phyloP scores from a whole-genome alignment of 2,329 filamentous ascomycete species.

The Colletotrichum gloeosporioides region DNA sequence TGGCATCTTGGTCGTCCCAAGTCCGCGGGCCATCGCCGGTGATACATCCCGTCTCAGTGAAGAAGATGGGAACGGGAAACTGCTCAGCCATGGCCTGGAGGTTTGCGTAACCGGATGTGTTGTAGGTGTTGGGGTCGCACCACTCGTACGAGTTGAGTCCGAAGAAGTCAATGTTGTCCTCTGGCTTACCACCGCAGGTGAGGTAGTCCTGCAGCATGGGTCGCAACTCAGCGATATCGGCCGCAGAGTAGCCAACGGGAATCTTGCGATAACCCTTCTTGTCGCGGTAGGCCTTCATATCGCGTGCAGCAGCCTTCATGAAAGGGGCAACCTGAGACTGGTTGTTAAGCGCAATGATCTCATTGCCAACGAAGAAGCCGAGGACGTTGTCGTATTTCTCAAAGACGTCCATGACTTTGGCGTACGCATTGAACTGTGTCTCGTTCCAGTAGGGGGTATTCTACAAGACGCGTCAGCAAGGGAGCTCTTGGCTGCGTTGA shows the following conservation, averaged over 20 bases:
- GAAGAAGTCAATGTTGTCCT: constrained; percentile 82
- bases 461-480: constrained; percentile 37
- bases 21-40: constrained; percentile 59
- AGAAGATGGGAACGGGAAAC: constrained; percentile 86
- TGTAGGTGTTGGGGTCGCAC: constrained; percentile 68
- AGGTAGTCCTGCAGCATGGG: constrained; percentile 74
- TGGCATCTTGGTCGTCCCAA: constrained; percentile 76
- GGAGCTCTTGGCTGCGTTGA: not conserved
- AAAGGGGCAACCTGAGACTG: constrained; percentile 75
- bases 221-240: constrained; percentile 75
- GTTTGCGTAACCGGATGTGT: constrained; percentile 70
- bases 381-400: constrained; percentile 79
- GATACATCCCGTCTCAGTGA: constrained; percentile 90
- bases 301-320: constrained; percentile 80
- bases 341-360: constrained; percentile 72
- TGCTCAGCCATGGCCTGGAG: constrained; percentile 70
- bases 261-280: constrained; percentile 79
- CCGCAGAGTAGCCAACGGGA: constrained; percentile 86
- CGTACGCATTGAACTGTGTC: constrained; percentile 72
- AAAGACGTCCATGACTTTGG: constrained; percentile 78
- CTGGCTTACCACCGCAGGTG: constrained; percentile 74
- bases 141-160: constrained; percentile 86
- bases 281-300: constrained; percentile 83
- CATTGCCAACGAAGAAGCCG: constrained; percentile 88
- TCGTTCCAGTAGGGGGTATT: constrained; percentile 72